Evolutionary conservation across 1,284 basidiomycete species (phyloP).

Genomic region (Rhizoctonia solani): DNA sequence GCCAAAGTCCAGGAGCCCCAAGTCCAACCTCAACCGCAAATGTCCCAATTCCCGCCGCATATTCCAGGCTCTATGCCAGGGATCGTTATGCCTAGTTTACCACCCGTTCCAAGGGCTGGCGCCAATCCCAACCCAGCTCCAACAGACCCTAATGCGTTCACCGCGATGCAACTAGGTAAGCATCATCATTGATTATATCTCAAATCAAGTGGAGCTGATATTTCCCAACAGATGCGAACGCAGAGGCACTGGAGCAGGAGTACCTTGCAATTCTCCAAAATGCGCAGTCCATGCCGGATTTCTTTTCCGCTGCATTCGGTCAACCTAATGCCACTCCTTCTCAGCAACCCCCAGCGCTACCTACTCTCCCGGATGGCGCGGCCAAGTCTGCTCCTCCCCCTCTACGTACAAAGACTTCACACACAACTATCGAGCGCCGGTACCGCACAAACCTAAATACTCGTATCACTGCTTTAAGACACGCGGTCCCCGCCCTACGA

Average conservation of each 20-base stretch:
- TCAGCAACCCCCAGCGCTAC: neutral
- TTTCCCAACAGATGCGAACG: conserved; percentile 5
- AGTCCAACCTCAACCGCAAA: neutral
- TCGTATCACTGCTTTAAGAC: conserved; percentile 79
- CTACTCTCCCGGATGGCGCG: neutral
- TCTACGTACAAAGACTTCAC: conserved; percentile 69
- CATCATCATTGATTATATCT: no score
- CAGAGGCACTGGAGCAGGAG: conserved; percentile 16
- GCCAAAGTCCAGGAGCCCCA: neutral
- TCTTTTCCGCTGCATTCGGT: conserved; percentile 28
- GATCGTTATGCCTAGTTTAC: conserved; percentile 30
- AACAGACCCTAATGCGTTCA: conserved; percentile 8
- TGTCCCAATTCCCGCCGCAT: neutral
- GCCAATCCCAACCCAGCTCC: neutral
- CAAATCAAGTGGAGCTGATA: neutral
- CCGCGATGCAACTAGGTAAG: conserved; percentile 31
- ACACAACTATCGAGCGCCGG: conserved; percentile 89
- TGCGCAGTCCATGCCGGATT: conserved; percentile 30
- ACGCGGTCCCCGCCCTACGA: conserved; percentile 80
- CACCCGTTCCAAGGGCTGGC: conserved; percentile 2
- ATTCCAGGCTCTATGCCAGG: conserved; percentile 16
- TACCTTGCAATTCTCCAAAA: conserved; percentile 34
- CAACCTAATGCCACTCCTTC: neutral
- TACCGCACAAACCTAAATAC: conserved; percentile 91
- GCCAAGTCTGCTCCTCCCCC: neutral